Percentiles rank a stretch among this genome's conserved stretches.
Evolutionary conservation across 2,329 filamentous ascomycete genomes (phyloP).

Genomic region (Penicillium corylophilum): DNA sequence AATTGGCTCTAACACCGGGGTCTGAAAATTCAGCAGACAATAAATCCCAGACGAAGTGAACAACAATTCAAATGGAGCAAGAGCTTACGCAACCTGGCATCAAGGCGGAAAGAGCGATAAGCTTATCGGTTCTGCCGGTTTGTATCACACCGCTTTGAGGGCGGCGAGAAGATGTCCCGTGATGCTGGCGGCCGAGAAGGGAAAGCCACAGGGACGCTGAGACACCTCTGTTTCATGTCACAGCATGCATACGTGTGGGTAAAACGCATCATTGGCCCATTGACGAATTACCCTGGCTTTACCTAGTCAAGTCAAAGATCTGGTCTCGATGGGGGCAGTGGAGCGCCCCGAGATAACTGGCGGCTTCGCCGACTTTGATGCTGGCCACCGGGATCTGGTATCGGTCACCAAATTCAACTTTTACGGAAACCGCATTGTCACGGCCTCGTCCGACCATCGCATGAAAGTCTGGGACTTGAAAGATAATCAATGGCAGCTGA

Average conservation of each 20-base stretch:
- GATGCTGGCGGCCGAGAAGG: constrained; percentile 20
- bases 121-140: constrained; percentile 21
- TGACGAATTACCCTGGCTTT: constrained; percentile 5
- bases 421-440: constrained; percentile 88
- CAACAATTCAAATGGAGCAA: constrained; percentile 1
- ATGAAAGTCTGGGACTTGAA: constrained; percentile 84
- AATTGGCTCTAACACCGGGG: not conserved
- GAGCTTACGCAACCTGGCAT: constrained; percentile 35
- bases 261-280: constrained; percentile 20
- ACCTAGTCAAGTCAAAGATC: constrained; percentile 1
- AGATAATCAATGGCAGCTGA: constrained; percentile 73
- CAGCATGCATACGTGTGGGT: constrained; percentile 19
- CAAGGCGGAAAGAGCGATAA: constrained; percentile 17
- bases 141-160: constrained; percentile 25
- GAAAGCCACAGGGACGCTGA: constrained; percentile 20
- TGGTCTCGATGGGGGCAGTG: constrained; percentile 21
- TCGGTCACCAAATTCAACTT: constrained; percentile 86
- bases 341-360: constrained; percentile 34
- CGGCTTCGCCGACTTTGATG: constrained; percentile 45
- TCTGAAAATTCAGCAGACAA: not conserved
- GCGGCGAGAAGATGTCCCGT: constrained; percentile 20
- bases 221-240: constrained; percentile 24
- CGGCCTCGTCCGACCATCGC: constrained; percentile 86
- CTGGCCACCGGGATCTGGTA: constrained; percentile 63
- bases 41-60: constrained; percentile 1